A percentile compares a stretch with the other conserved stretches of the same genome.
phyloP scores from a whole-genome alignment of 352 stramenopile genomes.

The Pythium rhizo-oryzae region DNA sequence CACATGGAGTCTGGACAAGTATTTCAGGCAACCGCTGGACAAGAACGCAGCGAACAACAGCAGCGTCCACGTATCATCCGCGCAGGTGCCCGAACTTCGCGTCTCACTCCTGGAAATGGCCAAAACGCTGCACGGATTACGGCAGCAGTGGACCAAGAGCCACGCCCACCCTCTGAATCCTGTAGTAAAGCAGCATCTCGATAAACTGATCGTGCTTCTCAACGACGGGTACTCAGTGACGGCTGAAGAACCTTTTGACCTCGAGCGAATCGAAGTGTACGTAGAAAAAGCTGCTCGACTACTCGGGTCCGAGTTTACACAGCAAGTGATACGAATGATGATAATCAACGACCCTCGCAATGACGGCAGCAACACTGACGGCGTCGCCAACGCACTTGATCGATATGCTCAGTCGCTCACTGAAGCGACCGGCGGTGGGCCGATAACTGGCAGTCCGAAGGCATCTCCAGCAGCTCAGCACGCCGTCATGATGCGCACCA shows the following conservation, averaged over 20 bases:
- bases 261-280: conserved; percentile 39
- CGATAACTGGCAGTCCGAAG: background rate
- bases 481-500: conserved; percentile 14
- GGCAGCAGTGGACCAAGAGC: conserved; percentile 63
- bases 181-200: conserved; percentile 64
- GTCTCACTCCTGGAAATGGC: conserved; percentile 74
- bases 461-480: conserved; percentile 28
- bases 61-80: conserved; percentile 4
- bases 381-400: conserved; percentile 35
- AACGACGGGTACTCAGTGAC: conserved; percentile 72
- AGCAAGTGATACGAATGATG: conserved; percentile 60
- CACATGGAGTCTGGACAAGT: conserved; percentile 32
- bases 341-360: conserved; percentile 4
- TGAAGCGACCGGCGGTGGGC: conserved; percentile 31
- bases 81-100: conserved; percentile 67
- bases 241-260: conserved; percentile 59
- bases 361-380: conserved; percentile 19
- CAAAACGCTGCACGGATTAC: conserved; percentile 68
- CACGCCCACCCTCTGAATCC: conserved; percentile 44
- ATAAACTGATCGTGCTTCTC: conserved; percentile 68
- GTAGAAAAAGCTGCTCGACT: conserved; percentile 63
- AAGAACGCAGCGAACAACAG: conserved; percentile 22
- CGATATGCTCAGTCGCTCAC: conserved; percentile 65
- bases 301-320: conserved; percentile 66
- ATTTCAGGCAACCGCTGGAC: conserved; percentile 25